Conservation (phyloP, 805 yeast genomes). For the Lipomyces anomalus region DNA sequence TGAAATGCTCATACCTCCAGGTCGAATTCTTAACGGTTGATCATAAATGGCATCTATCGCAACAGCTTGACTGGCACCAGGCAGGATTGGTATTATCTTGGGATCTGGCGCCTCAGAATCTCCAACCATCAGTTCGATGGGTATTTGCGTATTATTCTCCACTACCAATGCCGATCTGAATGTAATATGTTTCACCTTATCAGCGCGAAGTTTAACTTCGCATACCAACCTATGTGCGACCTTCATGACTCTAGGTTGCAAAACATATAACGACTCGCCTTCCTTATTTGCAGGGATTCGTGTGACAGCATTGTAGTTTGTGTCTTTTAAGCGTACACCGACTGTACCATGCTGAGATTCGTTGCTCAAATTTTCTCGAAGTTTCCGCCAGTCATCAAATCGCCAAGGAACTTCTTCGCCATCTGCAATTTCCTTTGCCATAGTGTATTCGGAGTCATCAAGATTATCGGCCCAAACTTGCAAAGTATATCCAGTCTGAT, state of each 20-base stretch:
- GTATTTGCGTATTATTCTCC: slow-evolving; percentile 60
- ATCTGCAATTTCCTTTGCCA: slow-evolving; percentile 35
- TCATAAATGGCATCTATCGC: slow-evolving; percentile 68
- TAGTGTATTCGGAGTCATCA: slow-evolving; percentile 27
- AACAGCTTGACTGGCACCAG: slow-evolving; percentile 57
- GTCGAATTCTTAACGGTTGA: slow-evolving; percentile 55
- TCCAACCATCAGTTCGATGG: slow-evolving; percentile 42
- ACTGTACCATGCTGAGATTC: slow-evolving; percentile 23
- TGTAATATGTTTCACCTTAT: slow-evolving; percentile 72
- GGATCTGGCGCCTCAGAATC: slow-evolving; percentile 34
- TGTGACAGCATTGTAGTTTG: slow-evolving; percentile 49
- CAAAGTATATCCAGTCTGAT: slow-evolving; percentile 81
- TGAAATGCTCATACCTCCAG: slow-evolving; percentile 33
- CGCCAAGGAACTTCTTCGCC: slow-evolving; percentile 69
- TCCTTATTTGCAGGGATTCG: slow-evolving; percentile 68
- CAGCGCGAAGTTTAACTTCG: slow-evolving; percentile 62
- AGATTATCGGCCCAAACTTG: slow-evolving; percentile 71
- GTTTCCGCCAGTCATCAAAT: slow-evolving; percentile 87
- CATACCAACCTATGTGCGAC: slow-evolving; percentile 72
- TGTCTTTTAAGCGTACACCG: slow-evolving; percentile 39
- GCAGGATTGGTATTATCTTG: slow-evolving; percentile 40
- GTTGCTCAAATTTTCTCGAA: slow-evolving; percentile 51
- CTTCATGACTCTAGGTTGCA: slow-evolving; percentile 55
- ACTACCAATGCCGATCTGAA: slow-evolving; percentile 70
- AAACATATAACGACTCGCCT: slow-evolving; percentile 70